These are phyloP conservation scores for Dryas drummondii DNA, from an alignment of 306 rosid species.

Conservation along the genomic window DNA sequence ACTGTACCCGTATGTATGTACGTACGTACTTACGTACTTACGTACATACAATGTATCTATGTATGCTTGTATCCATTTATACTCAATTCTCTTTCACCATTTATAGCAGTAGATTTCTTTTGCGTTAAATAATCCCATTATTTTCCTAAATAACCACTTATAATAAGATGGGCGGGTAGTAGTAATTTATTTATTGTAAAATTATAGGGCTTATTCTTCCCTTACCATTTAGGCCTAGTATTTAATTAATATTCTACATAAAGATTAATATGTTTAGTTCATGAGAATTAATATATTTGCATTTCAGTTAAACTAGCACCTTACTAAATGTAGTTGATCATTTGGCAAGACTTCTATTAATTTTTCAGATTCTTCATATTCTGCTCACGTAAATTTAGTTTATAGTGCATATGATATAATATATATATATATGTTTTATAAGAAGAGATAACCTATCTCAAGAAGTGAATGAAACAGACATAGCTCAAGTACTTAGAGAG, in stretches of 20 bases:
- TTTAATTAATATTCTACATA: neutral
- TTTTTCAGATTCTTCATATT: neutral
- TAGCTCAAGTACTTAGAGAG: neutral
- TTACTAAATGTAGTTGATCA: neutral
- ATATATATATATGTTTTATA: too few species aligned
- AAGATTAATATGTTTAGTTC: neutral
- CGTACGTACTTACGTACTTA: neutral
- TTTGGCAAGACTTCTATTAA: neutral
- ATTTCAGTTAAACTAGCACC: neutral
- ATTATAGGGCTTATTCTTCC: neutral
- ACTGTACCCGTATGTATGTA: neutral
- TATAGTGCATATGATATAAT: neutral
- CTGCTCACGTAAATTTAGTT: neutral
- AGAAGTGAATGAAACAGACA: neutral
- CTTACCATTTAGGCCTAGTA: neutral
- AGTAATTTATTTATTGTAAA: neutral
- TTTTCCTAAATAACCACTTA: neutral
- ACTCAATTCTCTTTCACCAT: neutral
- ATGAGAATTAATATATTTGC: neutral
- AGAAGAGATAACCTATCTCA: neutral
- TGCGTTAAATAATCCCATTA: too few species aligned
- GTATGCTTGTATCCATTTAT: neutral
- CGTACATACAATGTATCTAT: neutral
- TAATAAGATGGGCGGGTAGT: neutral
- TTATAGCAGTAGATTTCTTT: neutral